These are phyloP conservation scores for Xylaria grammica DNA, from an alignment of 495 filamentous ascomycete genomes.

Conservation along the genomic window DNA sequence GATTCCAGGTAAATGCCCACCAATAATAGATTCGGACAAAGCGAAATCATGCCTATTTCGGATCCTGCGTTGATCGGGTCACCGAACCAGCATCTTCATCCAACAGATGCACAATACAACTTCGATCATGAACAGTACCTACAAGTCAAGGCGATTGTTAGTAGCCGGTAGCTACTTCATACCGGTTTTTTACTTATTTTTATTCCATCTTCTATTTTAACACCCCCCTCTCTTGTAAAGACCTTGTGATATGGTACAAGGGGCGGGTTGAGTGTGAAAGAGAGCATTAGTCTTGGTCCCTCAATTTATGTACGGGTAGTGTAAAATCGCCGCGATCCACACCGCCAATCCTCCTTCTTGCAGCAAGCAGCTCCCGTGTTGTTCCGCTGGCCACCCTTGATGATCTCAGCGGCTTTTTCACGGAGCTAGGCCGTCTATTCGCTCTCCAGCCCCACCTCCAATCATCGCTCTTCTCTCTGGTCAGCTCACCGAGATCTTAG, in stretches of 20 bases:
- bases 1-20: constrained; percentile 11
- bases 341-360: not conserved
- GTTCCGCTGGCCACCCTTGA: not conserved
- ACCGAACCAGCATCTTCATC: not conserved
- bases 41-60: constrained; percentile 5
- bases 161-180: too few relatives aligned
- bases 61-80: constrained; percentile 6
- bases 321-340: not conserved
- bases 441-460: constrained; percentile 9
- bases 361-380: not conserved
- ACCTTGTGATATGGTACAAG: too few relatives aligned
- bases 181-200: not conserved
- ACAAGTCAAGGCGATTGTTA: too few relatives aligned
- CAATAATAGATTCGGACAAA: constrained; percentile 13
- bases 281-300: not conserved
- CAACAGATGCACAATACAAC: constrained; percentile 3
- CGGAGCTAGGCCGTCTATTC: not conserved
- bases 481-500: constrained; percentile 17
- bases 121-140: not conserved
- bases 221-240: too few relatives aligned
- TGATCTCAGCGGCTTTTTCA: constrained; percentile 13
- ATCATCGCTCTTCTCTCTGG: not conserved
- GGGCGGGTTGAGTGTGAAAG: too few relatives aligned
- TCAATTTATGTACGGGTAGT: not conserved
- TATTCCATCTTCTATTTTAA: not conserved